Percentiles rank a stretch among this genome's conserved stretches.
These are phyloP conservation scores for Colletotrichum falcatum DNA, from an alignment of 2,329 filamentous ascomycete genomes.

Conservation along the genomic window DNA sequence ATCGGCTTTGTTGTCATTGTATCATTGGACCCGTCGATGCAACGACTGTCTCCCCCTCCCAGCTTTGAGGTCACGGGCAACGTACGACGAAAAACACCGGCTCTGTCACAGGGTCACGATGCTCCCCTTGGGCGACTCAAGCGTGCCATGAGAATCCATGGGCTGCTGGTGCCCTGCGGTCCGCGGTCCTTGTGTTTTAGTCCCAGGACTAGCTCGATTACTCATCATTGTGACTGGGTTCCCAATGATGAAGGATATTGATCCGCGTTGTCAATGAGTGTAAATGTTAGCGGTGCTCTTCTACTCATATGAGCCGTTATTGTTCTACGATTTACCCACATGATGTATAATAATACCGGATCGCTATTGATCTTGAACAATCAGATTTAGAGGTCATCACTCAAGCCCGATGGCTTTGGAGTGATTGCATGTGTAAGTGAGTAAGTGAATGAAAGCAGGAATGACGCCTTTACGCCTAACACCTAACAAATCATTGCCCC, in stretches of 20 bases:
- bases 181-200: background rate
- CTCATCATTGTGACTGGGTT: background rate
- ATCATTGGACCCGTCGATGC: background rate
- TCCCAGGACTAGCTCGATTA: background rate
- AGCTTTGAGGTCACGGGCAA: background rate
- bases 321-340: background rate
- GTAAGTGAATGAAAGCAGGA: background rate
- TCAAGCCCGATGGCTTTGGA: background rate
- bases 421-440: background rate
- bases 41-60: background rate
- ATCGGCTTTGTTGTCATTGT: background rate
- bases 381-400: background rate
- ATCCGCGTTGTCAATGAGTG: background rate
- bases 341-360: background rate
- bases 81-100: background rate
- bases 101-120: background rate
- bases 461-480: background rate
- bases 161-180: background rate
- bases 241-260: background rate
- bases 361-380: too few species aligned
- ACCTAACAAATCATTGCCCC: background rate
- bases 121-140: background rate
- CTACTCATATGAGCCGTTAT: background rate
- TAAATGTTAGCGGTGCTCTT: background rate
- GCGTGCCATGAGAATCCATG: background rate